Conservation (phyloP, 768 basidiomycete genomes). For the Russula sp. region DNA sequence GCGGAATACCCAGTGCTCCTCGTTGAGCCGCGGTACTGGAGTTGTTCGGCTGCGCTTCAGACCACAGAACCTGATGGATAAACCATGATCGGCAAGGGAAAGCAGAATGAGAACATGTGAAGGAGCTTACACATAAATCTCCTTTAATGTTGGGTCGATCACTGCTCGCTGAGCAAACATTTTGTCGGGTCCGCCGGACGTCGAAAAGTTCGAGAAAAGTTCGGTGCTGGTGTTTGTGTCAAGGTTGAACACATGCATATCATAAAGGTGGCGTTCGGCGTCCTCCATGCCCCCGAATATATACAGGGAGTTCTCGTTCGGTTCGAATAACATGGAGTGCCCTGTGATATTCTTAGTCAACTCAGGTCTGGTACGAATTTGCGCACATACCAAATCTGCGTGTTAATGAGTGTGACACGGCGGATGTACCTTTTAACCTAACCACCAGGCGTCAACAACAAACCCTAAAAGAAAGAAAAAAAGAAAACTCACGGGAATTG, state of each 20-base stretch:
- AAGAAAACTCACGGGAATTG: constrained; percentile 54
- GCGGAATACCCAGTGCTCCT: constrained; percentile 66
- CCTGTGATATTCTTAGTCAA: constrained; percentile 40
- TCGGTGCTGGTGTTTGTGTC: constrained; percentile 55
- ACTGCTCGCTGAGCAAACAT: constrained; percentile 75
- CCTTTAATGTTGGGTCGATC: constrained; percentile 56
- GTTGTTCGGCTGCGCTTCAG: constrained; percentile 46
- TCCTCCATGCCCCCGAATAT: constrained; percentile 75
- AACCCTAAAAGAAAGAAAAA: neutral
- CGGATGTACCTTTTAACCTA: constrained; percentile 33
- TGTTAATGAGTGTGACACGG: constrained; percentile 46
- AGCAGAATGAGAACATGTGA: constrained; percentile 5
- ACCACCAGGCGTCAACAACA: neutral
- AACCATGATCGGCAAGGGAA: neutral
- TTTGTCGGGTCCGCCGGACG: constrained; percentile 62
- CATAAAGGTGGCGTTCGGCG: constrained; percentile 57
- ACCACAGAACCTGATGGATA: constrained; percentile 55
- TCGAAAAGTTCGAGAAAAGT: constrained; percentile 59
- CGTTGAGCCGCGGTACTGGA: constrained; percentile 44
- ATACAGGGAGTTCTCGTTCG: constrained; percentile 53
- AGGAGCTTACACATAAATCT: constrained; percentile 67
- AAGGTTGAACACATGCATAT: constrained; percentile 75
- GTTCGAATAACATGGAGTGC: constrained; percentile 80
- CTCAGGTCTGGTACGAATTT: neutral
- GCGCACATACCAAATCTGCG: constrained; percentile 55